phyloP scores from a whole-genome alignment of 116 monocot species.

The Posidonia oceanica region DNA sequence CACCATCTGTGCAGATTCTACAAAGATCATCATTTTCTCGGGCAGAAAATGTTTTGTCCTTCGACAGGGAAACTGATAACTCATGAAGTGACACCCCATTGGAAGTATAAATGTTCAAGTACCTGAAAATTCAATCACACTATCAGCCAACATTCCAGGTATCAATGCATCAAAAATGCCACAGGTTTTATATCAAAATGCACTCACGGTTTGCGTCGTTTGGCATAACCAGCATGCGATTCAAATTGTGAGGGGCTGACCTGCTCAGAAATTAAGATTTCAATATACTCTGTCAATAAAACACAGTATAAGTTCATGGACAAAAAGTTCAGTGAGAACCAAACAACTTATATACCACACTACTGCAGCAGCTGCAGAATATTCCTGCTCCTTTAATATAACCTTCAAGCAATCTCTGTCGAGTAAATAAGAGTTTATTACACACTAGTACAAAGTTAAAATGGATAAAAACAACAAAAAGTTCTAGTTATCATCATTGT shows the following conservation, averaged over 20 bases:
- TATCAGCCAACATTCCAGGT: not conserved
- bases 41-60: slow-evolving; percentile 36
- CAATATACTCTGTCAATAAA: not conserved
- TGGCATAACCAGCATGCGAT: slow-evolving; percentile 92
- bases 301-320: not conserved
- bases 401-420: slow-evolving; percentile 65
- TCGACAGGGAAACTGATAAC: slow-evolving; percentile 60
- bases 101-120: slow-evolving; percentile 89
- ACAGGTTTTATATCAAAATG: not conserved
- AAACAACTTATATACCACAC: slow-evolving; percentile 41
- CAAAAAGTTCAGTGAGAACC: not conserved
- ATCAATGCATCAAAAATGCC: not conserved
- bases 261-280: slow-evolving; percentile 25
- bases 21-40: slow-evolving; percentile 85
- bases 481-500: not conserved
- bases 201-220: slow-evolving; percentile 88
- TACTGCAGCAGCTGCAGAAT: slow-evolving; percentile 62
- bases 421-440: not conserved
- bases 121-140: slow-evolving; percentile 31
- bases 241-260: slow-evolving; percentile 97
- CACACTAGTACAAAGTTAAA: not conserved
- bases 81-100: slow-evolving; percentile 95
- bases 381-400: slow-evolving; percentile 82
- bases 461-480: not conserved
- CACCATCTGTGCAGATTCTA: slow-evolving; percentile 82